phyloP scores from a whole-genome alignment of 208 protist genomes.

The Leishmania tropica region DNA sequence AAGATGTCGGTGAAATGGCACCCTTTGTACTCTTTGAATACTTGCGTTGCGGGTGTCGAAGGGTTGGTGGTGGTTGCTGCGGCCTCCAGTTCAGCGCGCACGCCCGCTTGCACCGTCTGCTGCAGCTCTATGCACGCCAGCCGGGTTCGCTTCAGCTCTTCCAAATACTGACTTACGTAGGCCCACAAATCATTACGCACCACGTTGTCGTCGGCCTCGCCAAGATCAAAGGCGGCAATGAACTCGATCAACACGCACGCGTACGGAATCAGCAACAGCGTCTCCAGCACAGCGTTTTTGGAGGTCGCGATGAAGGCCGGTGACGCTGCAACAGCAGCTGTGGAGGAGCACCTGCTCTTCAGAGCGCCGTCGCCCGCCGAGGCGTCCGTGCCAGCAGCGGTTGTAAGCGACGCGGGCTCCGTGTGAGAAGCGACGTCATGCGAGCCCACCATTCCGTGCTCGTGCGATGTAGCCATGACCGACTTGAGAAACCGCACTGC shows the following conservation, averaged over 20 bases:
- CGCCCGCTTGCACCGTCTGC: background rate
- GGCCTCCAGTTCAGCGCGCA: background rate
- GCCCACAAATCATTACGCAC: slow-evolving; percentile 20
- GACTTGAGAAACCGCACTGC: slow-evolving; percentile 33
- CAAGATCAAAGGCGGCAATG: slow-evolving; percentile 37
- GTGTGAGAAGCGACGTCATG: background rate
- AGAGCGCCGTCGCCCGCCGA: background rate
- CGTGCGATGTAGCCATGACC: slow-evolving; percentile 17
- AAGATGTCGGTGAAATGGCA: slow-evolving; percentile 39
- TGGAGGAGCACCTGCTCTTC: too few relatives aligned
- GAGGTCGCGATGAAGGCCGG: slow-evolving; percentile 9
- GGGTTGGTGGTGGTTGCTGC: background rate
- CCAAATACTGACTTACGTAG: slow-evolving; percentile 12
- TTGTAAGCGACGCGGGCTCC: background rate
- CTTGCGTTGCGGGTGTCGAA: background rate
- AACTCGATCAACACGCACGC: slow-evolving; percentile 67
- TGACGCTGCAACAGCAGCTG: background rate
- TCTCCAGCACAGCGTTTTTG: slow-evolving; percentile 6
- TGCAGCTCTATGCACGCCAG: slow-evolving; percentile 23
- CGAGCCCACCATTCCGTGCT: background rate
- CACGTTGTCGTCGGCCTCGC: slow-evolving; percentile 14
- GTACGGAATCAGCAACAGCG: slow-evolving; percentile 59
- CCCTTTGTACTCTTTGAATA: slow-evolving; percentile 18
- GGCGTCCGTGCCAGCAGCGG: background rate
- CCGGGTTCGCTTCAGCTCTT: slow-evolving; percentile 15